phyloP scores from a whole-genome alignment of 306 rosid genomes.

The cucumber (Cucumis sativus) region DNA sequence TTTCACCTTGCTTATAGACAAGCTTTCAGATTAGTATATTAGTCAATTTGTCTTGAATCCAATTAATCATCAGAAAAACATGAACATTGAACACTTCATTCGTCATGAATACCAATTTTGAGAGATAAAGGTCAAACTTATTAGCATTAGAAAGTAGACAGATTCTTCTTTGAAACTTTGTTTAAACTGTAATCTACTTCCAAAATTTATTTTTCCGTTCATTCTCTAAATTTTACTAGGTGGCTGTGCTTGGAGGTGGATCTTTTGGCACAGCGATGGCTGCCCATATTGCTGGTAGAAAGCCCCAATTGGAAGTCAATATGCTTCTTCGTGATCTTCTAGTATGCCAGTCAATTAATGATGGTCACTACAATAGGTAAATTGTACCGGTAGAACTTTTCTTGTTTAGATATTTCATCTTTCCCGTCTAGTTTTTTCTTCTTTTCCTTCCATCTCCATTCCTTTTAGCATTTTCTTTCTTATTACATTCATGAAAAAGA shows the following conservation, averaged over 20 bases:
- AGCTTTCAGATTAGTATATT: not conserved
- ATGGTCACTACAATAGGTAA: conserved; percentile 53
- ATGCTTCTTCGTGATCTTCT: conserved; percentile 81
- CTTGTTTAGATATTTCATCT: not conserved
- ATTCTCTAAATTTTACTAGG: conserved; percentile 20
- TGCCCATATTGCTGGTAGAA: conserved; percentile 75
- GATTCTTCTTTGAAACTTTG: not conserved
- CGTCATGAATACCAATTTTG: not conserved
- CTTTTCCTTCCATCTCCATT: not conserved
- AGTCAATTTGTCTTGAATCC: not conserved
- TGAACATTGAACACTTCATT: not conserved
- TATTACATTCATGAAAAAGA: not conserved
- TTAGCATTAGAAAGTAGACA: not conserved
- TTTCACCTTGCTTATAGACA: not conserved
- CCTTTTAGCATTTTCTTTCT: not conserved
- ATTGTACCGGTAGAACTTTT: not conserved
- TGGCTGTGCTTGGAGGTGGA: conserved; percentile 95
- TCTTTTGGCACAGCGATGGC: conserved; percentile 98
- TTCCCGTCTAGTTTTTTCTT: not conserved
- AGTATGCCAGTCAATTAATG: conserved; percentile 68
- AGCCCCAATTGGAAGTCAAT: conserved; percentile 61
- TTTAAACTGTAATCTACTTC: not conserved
- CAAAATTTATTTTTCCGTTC: not conserved
- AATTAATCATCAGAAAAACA: not conserved
- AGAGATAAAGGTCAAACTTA: not conserved